Conservation (phyloP, 169 alveolate species). For the Eimeria nieschulzi region DNA sequence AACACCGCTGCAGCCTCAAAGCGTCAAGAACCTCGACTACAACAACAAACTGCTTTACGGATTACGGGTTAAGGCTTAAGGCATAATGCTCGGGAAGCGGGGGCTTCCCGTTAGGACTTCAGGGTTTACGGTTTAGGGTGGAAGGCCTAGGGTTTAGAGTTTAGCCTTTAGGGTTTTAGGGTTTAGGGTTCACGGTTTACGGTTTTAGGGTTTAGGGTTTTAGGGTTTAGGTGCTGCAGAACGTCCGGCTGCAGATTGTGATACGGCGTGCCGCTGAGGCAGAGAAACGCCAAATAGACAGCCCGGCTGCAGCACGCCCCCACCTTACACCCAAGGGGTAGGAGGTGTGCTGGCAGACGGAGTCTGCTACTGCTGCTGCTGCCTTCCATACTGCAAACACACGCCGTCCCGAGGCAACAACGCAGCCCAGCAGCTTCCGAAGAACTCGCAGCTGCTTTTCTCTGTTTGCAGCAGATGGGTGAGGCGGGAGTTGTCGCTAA, state of each 20-base stretch:
- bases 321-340: slow-evolving; percentile 16
- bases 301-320: slow-evolving; percentile 1
- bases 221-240: not conserved
- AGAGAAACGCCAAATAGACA: not conserved
- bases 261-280: not conserved
- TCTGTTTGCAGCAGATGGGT: too few relatives aligned
- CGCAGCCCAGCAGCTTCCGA: not conserved
- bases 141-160: too few relatives aligned
- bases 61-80: too few relatives aligned
- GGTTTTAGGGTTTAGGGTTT: too few relatives aligned
- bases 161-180: too few relatives aligned
- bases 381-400: not conserved
- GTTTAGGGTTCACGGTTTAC: too few relatives aligned
- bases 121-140: too few relatives aligned
- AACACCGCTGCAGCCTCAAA: too few relatives aligned
- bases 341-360: not conserved
- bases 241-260: not conserved
- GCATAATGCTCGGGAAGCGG: too few relatives aligned
- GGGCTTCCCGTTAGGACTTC: too few relatives aligned
- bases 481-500: not conserved
- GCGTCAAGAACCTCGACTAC: too few relatives aligned
- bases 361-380: slow-evolving; percentile 11
- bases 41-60: too few relatives aligned
- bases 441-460: not conserved
- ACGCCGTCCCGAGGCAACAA: not conserved